A percentile compares a stretch with the other conserved stretches of the same genome.
phyloP scores from a whole-genome alignment of 2,329 filamentous ascomycete genomes.

The Xylaria sp. region DNA sequence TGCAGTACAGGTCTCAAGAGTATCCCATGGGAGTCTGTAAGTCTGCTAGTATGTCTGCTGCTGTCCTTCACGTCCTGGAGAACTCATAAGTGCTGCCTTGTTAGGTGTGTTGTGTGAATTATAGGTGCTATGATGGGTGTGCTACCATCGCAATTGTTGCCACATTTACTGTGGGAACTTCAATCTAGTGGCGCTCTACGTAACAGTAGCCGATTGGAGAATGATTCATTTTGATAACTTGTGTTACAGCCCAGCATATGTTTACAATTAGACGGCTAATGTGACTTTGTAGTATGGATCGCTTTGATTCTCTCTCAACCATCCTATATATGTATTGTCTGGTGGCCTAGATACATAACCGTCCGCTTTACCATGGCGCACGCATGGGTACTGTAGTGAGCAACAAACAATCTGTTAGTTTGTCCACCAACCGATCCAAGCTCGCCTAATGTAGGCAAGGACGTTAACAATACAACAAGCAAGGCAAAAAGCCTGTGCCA shows the following conservation, averaged over 20 bases:
- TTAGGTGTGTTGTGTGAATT: too few relatives aligned
- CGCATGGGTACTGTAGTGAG: too few relatives aligned
- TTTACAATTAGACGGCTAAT: background rate
- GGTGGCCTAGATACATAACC: background rate
- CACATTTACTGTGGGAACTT: background rate
- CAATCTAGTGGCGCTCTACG: background rate
- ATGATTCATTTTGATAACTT: background rate
- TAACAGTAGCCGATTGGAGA: too few relatives aligned
- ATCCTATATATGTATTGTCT: background rate
- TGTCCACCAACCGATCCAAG: slow-evolving; percentile 1
- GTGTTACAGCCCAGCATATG: background rate
- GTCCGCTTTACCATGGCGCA: background rate
- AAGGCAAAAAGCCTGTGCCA: background rate
- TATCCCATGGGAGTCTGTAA: too few relatives aligned
- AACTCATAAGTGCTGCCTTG: too few relatives aligned
- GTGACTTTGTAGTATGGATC: background rate
- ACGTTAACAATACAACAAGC: too few relatives aligned
- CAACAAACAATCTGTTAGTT: background rate
- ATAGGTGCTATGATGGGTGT: background rate
- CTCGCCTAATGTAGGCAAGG: background rate
- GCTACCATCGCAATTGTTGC: background rate
- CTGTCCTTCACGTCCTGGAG: too few relatives aligned
- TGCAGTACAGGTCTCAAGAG: too few relatives aligned
- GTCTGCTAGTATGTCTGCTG: too few relatives aligned
- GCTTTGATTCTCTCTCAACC: background rate